phyloP scores from a whole-genome alignment of 305 asterid species.

The Fraxinus sp. region DNA sequence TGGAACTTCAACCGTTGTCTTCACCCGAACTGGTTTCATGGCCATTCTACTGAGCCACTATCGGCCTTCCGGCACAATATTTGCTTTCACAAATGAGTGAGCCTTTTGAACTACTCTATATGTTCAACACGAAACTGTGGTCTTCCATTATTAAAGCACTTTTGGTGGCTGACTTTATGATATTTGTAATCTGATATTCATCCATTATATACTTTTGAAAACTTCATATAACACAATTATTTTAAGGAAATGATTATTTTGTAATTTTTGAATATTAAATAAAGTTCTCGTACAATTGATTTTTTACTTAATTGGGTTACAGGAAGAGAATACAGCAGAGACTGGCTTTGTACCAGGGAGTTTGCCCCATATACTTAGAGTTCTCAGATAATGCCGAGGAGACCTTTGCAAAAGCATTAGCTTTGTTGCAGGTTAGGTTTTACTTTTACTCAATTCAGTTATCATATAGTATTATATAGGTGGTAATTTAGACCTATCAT shows the following conservation, averaged over 20 bases:
- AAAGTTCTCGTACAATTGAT: neutral
- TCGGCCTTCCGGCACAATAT: conserved; percentile 92
- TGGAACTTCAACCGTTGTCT: conserved; percentile 87
- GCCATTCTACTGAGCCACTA: conserved; percentile 90
- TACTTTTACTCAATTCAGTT: conserved; percentile 1
- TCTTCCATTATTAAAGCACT: neutral
- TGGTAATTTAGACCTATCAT: neutral
- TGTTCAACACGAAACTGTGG: neutral
- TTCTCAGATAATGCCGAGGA: conserved; percentile 82
- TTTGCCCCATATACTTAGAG: conserved; percentile 85
- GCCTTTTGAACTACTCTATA: conserved; percentile 25
- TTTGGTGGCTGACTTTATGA: neutral
- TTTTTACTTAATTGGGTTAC: conserved; percentile 29
- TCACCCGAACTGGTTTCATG: conserved; percentile 94
- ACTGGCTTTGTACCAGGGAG: conserved; percentile 87
- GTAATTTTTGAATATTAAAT: too few relatives aligned
- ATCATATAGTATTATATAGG: neutral
- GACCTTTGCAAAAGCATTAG: conserved; percentile 67
- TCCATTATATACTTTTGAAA: neutral
- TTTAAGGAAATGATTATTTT: neutral
- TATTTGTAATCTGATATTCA: neutral
- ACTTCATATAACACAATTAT: neutral
- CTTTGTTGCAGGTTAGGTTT: conserved; percentile 57
- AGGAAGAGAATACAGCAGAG: conserved; percentile 93
- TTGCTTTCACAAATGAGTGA: conserved; percentile 96